Conservation (phyloP, 305 asterid species). For the Rubia occidens region DNA sequence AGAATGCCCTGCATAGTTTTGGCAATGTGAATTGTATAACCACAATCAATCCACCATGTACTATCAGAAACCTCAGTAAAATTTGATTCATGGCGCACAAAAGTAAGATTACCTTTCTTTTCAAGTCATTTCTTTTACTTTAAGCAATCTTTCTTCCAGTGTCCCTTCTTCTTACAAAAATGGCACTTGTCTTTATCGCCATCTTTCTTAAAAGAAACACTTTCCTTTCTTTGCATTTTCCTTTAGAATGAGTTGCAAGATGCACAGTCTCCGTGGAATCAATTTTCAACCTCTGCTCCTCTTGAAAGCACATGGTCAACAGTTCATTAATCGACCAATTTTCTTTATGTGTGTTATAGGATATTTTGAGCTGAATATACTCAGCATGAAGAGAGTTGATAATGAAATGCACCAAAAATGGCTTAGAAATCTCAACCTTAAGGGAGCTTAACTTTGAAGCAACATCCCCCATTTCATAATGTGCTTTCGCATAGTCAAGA, state of each 20-base stretch:
- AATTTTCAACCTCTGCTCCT: too few relatives aligned
- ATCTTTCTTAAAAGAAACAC: too few relatives aligned
- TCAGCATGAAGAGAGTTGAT: not conserved
- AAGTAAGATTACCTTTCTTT: too few relatives aligned
- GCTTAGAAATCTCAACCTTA: not conserved
- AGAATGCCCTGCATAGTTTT: not conserved
- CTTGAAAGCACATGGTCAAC: not conserved
- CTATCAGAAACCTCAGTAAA: too few relatives aligned
- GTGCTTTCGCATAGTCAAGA: not conserved
- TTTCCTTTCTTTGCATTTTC: too few relatives aligned
- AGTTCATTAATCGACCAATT: not conserved
- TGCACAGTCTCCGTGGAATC: too few relatives aligned
- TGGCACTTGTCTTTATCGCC: too few relatives aligned
- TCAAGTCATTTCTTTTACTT: too few relatives aligned
- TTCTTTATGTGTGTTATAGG: not conserved
- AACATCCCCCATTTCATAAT: conserved; percentile 6
- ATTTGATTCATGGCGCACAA: too few relatives aligned
- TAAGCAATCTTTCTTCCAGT: too few relatives aligned
- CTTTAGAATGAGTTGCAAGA: too few relatives aligned
- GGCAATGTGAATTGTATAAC: not conserved
- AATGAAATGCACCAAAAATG: not conserved
- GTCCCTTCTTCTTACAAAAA: too few relatives aligned
- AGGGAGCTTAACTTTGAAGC: not conserved
- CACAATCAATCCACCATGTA: not conserved
- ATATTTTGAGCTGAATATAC: not conserved